These are phyloP conservation scores for Coemansia sp. DNA, from an alignment of 192 early-diverging fungal genomes.

Conservation along the genomic window DNA sequence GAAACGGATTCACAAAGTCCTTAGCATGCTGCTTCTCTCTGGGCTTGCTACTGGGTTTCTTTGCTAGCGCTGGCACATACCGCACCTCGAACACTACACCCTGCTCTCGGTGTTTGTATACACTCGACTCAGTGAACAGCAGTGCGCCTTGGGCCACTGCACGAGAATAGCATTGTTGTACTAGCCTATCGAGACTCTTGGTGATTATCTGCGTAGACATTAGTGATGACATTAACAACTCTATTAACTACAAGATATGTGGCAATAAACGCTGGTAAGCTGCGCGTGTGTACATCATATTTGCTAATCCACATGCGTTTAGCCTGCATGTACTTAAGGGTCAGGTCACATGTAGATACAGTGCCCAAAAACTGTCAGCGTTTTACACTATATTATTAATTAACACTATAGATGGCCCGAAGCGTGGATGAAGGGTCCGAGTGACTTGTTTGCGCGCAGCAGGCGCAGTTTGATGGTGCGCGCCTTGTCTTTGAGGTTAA, in stretches of 20 bases:
- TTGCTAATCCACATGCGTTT: not conserved
- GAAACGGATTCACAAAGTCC: constrained; percentile 47
- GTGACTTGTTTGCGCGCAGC: constrained; percentile 33
- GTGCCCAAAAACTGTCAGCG: no score
- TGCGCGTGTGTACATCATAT: not conserved
- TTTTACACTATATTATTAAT: not conserved
- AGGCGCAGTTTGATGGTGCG: constrained; percentile 47
- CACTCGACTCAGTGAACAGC: constrained; percentile 41
- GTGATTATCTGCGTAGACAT: not conserved
- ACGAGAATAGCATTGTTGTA: not conserved
- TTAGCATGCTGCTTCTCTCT: constrained; percentile 22
- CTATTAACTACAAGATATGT: not conserved
- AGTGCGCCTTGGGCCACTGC: constrained; percentile 42
- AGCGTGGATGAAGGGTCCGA: constrained; percentile 26
- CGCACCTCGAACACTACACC: constrained; percentile 42
- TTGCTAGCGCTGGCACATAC: constrained; percentile 45
- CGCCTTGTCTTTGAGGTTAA: constrained; percentile 53
- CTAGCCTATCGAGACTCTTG: not conserved
- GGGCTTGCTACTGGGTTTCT: constrained; percentile 44
- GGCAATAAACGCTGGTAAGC: not conserved
- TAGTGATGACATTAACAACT: not conserved
- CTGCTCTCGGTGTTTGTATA: constrained; percentile 24
- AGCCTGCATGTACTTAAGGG: not conserved
- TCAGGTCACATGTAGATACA: not conserved
- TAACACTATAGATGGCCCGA: constrained; percentile 8